Evolutionary conservation across 306 rosid genomes (phyloP).

Genomic region (Vigna mungo): DNA sequence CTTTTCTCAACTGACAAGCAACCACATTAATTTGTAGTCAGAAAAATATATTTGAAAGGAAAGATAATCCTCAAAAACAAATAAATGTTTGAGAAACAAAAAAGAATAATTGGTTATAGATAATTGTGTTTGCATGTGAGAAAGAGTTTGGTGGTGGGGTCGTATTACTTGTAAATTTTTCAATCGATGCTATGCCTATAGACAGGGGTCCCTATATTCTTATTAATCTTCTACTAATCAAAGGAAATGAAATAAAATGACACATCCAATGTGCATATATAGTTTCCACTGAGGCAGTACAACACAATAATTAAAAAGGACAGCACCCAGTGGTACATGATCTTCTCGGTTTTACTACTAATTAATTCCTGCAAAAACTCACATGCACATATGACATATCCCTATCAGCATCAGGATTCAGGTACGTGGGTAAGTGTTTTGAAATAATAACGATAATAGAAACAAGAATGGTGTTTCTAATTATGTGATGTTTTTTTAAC

Average conservation of each 20-base stretch:
- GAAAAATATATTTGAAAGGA: not conserved
- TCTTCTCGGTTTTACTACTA: constrained; percentile 21
- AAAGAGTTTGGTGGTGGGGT: constrained; percentile 49
- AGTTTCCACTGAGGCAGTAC: constrained; percentile 13
- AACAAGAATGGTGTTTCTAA: not conserved
- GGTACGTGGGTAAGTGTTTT: constrained; percentile 10
- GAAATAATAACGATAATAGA: not conserved
- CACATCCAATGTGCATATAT: not conserved
- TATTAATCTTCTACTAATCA: no score
- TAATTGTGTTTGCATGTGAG: constrained; percentile 40
- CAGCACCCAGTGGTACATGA: constrained; percentile 38
- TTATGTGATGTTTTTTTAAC: constrained; percentile 25
- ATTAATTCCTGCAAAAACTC: constrained; percentile 47
- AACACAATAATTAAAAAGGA: constrained; percentile 32
- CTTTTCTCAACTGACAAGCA: constrained; percentile 47
- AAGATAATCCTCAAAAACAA: no score
- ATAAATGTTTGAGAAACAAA: not conserved
- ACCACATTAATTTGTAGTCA: constrained; percentile 21
- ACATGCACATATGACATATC: constrained; percentile 52
- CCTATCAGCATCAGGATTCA: constrained; percentile 34
- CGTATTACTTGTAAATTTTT: constrained; percentile 31
- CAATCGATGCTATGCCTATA: constrained; percentile 4
- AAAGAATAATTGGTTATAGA: not conserved
- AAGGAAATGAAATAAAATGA: no score
- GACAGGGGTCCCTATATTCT: not conserved